Conservation (phyloP, 164 flowering plant genomes). For the Euptelea pleiosperma region DNA sequence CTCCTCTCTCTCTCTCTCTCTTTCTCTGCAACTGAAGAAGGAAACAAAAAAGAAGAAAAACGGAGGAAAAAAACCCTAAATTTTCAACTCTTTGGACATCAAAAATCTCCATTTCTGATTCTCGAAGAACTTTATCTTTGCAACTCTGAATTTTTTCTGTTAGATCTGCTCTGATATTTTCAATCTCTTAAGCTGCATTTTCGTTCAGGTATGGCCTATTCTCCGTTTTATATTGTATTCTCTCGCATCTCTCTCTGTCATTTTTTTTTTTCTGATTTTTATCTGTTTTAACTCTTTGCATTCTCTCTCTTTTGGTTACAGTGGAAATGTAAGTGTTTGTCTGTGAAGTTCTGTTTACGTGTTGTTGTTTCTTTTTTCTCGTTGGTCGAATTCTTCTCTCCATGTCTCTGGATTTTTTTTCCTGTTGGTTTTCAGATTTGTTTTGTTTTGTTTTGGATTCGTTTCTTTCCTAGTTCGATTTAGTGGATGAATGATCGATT, state of each 20-base stretch:
- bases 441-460: not conserved
- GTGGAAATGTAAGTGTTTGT: not conserved
- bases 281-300: not conserved
- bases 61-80: conserved; percentile 2
- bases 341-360: not conserved
- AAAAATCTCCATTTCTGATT: conserved; percentile 5
- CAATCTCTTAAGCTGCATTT: not conserved
- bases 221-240: not conserved
- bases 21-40: conserved; percentile 11
- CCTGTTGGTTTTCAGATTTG: not conserved
- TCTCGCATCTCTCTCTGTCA: not conserved
- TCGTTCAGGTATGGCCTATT: conserved; percentile 12
- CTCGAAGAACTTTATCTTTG: not conserved
- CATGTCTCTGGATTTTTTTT: not conserved
- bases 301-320: not conserved
- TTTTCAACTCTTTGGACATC: not conserved
- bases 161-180: conserved; percentile 1
- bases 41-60: conserved; percentile 7
- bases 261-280: not conserved
- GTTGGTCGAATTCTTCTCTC: not conserved
- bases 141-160: not conserved
- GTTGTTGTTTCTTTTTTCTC: not conserved
- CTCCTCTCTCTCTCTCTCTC: conserved; percentile 13
- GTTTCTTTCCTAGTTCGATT: not conserved
- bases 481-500: conserved; percentile 5